Evolutionary conservation across 768 basidiomycete genomes (phyloP).

Genomic region (Russula brevipes): DNA sequence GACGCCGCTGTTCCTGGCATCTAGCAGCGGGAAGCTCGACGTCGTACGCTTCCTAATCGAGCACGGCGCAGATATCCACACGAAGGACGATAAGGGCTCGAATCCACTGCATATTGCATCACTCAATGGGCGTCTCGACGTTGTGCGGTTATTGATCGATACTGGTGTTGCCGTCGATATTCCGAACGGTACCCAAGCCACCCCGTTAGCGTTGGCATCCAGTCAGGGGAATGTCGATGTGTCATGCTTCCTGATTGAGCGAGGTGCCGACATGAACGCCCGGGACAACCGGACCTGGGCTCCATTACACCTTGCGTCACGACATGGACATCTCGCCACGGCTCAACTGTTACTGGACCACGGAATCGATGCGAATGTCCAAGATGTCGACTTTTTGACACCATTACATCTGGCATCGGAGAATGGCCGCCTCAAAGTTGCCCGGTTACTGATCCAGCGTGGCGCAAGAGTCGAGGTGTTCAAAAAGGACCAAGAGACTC

Average conservation of each 20-base stretch:
- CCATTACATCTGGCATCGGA: background rate
- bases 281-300: too few relatives aligned
- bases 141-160: background rate
- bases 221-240: background rate
- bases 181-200: background rate
- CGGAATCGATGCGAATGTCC: background rate
- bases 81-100: background rate
- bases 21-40: too few relatives aligned
- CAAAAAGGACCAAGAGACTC: background rate
- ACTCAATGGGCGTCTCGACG: background rate
- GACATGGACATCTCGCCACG: background rate
- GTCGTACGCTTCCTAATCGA: background rate
- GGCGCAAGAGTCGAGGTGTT: background rate
- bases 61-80: background rate
- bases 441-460: background rate
- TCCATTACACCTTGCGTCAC: background rate
- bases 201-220: background rate
- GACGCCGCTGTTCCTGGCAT: background rate
- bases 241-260: background rate
- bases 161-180: background rate
- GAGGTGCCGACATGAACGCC: background rate
- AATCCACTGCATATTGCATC: background rate
- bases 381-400: background rate
- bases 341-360: background rate
- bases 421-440: background rate